These are phyloP conservation scores for Helianthus tuberosus DNA, from an alignment of 129 eudicot species.

Conservation along the genomic window DNA sequence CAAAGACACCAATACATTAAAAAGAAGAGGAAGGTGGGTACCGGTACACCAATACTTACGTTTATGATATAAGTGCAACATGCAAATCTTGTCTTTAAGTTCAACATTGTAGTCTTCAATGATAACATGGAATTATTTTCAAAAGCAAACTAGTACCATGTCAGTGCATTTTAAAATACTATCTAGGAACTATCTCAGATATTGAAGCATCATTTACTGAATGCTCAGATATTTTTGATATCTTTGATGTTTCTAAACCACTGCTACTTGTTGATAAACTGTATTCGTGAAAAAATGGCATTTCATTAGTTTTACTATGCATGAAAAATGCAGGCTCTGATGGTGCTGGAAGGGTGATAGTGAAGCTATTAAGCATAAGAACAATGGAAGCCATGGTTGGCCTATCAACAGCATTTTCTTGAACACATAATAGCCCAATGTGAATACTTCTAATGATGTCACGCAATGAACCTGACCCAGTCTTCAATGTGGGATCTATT, in stretches of 20 bases:
- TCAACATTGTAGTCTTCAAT: not conserved
- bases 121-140: not conserved
- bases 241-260: not conserved
- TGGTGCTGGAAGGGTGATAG: not conserved
- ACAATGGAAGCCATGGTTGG: conserved; percentile 3
- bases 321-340: conserved; percentile 2
- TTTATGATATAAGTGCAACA: not conserved
- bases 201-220: conserved; percentile 7
- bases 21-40: no score
- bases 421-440: conserved; percentile 4
- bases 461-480: not conserved
- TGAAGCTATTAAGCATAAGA: not conserved
- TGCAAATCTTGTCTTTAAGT: not conserved
- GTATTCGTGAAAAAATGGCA: not conserved
- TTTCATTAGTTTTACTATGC: not conserved
- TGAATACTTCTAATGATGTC: conserved; percentile 12
- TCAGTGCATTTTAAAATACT: not conserved
- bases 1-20: no score
- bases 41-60: no score
- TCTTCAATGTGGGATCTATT: conserved; percentile 2
- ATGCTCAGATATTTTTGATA: not conserved
- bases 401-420: not conserved
- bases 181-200: conserved; percentile 5
- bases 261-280: not conserved
- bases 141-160: not conserved